These are phyloP conservation scores for Echeveria elegans DNA, from an alignment of 164 flowering plant species.

Conservation along the genomic window DNA sequence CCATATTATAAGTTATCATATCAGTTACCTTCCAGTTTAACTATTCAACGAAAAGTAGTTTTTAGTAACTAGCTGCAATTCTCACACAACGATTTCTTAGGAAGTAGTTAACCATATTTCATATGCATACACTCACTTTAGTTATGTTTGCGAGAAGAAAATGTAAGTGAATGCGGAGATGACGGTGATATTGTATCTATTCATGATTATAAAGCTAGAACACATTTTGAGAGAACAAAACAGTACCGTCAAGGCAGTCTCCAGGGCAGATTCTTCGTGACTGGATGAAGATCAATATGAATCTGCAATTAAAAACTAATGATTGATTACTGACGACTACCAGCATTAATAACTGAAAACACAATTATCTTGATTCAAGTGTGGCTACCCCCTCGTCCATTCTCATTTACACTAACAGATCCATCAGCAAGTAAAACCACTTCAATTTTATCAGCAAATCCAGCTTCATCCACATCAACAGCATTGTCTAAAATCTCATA, in stretches of 20 bases:
- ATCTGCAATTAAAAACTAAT: slow-evolving; percentile 45
- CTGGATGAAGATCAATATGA: slow-evolving; percentile 86
- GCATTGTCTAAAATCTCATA: slow-evolving; percentile 98
- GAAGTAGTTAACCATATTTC: background rate
- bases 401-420: slow-evolving; percentile 88
- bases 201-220: background rate
- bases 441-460: slow-evolving; percentile 70
- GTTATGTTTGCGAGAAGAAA: background rate
- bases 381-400: slow-evolving; percentile 91
- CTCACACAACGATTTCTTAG: background rate
- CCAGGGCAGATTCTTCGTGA: slow-evolving; percentile 85
- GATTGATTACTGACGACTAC: background rate
- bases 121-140: background rate
- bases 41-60: too few species aligned
- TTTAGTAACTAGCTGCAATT: too few species aligned
- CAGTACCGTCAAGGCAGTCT: slow-evolving; percentile 94
- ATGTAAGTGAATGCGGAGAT: background rate
- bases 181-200: background rate
- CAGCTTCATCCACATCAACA: slow-evolving; percentile 96
- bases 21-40: background rate
- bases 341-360: background rate
- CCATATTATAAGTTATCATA: background rate
- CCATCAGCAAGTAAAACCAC: slow-evolving; percentile 66
- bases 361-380: background rate
- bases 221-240: background rate